A percentile compares a stretch with the other conserved stretches of the same genome.
Conservation (phyloP, 2,329 filamentous ascomycete genomes). For the Rutstroemia sp. region DNA sequence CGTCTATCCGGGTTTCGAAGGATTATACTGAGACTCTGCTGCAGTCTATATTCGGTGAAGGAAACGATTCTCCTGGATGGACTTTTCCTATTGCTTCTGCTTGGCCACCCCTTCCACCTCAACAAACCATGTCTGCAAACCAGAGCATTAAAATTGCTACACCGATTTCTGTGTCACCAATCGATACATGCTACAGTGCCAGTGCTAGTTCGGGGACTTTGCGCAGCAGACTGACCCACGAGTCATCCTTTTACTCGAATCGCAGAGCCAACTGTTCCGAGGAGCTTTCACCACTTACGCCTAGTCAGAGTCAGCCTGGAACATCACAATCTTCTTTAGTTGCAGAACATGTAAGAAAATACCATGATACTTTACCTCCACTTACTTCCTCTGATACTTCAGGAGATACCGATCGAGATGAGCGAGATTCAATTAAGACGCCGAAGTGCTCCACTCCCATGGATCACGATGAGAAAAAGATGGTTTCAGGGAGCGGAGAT, state of each 20-base stretch:
- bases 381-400: background rate
- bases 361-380: background rate
- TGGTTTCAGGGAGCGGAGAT: background rate
- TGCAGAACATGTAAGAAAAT: background rate
- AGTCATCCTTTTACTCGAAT: constrained; percentile 1
- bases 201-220: background rate
- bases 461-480: background rate
- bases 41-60: constrained; percentile 12
- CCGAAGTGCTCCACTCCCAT: background rate
- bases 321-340: constrained; percentile 3
- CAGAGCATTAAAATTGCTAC: background rate
- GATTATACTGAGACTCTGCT: constrained; percentile 14
- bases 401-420: no score
- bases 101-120: constrained; percentile 10
- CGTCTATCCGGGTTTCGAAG: constrained; percentile 18
- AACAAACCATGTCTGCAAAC: background rate
- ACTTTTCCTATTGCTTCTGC: constrained; percentile 1
- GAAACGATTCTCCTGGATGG: background rate
- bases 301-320: background rate
- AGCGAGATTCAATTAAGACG: background rate
- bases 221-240: background rate
- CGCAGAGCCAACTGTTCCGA: background rate
- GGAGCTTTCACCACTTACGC: background rate
- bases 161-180: background rate
- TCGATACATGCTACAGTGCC: background rate